Conservation (phyloP, 345 rosid genomes). For the Hypericum perforatum region DNA sequence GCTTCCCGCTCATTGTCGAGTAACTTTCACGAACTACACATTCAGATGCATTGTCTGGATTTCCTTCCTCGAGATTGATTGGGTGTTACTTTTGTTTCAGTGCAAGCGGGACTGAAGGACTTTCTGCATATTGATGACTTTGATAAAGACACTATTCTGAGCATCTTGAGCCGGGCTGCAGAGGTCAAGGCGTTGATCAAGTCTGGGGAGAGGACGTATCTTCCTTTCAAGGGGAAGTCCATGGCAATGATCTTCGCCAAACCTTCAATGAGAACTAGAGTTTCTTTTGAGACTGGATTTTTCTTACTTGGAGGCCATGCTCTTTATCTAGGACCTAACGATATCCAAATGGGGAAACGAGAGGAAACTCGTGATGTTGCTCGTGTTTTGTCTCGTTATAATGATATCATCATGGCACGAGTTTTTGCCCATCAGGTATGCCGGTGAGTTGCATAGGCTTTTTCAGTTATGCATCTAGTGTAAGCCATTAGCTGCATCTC, state of each 20-base stretch:
- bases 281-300: conserved; percentile 94
- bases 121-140: conserved; percentile 79
- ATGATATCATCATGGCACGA: conserved; percentile 91
- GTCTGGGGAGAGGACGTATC: conserved; percentile 72
- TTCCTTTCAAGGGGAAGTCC: conserved; percentile 81
- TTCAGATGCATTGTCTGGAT: too few species aligned
- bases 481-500: too few species aligned
- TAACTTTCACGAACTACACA: too few species aligned
- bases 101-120: conserved; percentile 40
- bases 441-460: conserved; percentile 48
- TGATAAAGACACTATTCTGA: conserved; percentile 63
- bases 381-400: conserved; percentile 79
- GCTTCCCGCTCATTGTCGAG: too few species aligned
- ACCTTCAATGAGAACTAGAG: conserved; percentile 96
- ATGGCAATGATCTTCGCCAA: conserved; percentile 96
- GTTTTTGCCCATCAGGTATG: conserved; percentile 98
- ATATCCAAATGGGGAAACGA: conserved; percentile 92
- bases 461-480: not conserved
- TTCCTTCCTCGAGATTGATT: conserved; percentile 9
- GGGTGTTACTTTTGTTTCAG: conserved; percentile 27
- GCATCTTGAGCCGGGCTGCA: conserved; percentile 60
- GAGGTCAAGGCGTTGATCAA: conserved; percentile 78
- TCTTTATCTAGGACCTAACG: conserved; percentile 76
- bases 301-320: conserved; percentile 97
- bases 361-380: conserved; percentile 97